Conservation (phyloP, 805 yeast genomes). For the Schizosaccharomyces japonicus region DNA sequence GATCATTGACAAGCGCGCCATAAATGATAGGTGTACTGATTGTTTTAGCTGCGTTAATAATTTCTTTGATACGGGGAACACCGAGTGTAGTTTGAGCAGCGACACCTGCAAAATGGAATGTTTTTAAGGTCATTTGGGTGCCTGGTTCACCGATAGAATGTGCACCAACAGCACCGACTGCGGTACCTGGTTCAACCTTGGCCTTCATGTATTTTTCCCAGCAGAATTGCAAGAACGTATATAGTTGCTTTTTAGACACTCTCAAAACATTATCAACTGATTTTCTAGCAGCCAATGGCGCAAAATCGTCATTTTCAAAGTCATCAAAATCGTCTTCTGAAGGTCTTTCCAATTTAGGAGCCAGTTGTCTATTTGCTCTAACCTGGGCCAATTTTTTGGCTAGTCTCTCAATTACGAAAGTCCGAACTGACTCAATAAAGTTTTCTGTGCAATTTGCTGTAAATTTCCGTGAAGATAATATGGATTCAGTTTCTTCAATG, state of each 20-base stretch:
- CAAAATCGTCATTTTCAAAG: conserved; percentile 26
- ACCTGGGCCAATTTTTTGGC: not conserved
- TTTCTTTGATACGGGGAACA: conserved; percentile 97
- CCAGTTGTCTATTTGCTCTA: not conserved
- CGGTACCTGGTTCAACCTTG: conserved; percentile 94
- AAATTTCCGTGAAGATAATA: conserved; percentile 26
- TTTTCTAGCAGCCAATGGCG: conserved; percentile 11
- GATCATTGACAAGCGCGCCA: conserved; percentile 74
- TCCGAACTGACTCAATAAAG: conserved; percentile 5
- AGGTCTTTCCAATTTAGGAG: conserved; percentile 11
- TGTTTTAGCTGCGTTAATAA: conserved; percentile 83
- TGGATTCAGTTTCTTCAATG: conserved; percentile 26
- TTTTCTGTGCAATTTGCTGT: conserved; percentile 5
- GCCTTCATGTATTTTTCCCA: conserved; percentile 66
- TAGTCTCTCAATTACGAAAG: conserved; percentile 1
- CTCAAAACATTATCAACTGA: conserved; percentile 24
- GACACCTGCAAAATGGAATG: conserved; percentile 98
- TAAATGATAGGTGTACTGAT: conserved; percentile 93
- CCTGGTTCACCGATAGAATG: conserved; percentile 99
- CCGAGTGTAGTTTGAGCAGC: conserved; percentile 97
- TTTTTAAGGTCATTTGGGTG: conserved; percentile 89
- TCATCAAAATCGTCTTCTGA: conserved; percentile 40
- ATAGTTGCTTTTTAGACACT: conserved; percentile 36
- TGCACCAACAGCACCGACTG: conserved; percentile 98
- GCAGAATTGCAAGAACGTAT: conserved; percentile 49